phyloP scores from a whole-genome alignment of 495 filamentous ascomycete species.

The Extremus antarcticus region DNA sequence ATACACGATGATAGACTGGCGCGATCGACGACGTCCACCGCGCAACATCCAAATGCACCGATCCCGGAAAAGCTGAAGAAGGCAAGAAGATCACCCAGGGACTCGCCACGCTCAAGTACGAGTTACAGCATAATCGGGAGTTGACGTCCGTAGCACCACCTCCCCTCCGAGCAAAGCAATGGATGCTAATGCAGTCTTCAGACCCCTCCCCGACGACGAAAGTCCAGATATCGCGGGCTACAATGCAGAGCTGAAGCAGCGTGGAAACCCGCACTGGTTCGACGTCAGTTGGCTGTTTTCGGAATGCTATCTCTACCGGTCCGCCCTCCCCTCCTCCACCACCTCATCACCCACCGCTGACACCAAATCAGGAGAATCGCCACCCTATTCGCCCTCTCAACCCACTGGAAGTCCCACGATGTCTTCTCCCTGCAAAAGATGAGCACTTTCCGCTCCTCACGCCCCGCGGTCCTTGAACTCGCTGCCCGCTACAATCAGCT shows the following conservation, averaged over 20 bases:
- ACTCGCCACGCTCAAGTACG: constrained; percentile 81
- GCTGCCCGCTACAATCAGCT: constrained; percentile 63
- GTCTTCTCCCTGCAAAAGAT: constrained; percentile 87
- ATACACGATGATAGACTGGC: constrained; percentile 53
- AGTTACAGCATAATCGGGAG: constrained; percentile 79
- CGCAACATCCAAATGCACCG: constrained; percentile 48
- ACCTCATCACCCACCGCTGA: neutral
- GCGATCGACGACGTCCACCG: constrained; percentile 91
- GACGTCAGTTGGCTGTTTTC: constrained; percentile 75
- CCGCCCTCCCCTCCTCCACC: constrained; percentile 7
- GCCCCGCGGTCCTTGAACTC: constrained; percentile 81
- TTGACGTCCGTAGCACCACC: constrained; percentile 52
- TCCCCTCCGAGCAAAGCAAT: neutral
- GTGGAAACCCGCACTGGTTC: constrained; percentile 71
- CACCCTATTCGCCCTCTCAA: constrained; percentile 63
- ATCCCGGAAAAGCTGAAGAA: constrained; percentile 57
- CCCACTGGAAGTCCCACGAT: constrained; percentile 85
- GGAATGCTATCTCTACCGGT: constrained; percentile 93
- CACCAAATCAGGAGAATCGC: constrained; percentile 48
- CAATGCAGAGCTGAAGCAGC: constrained; percentile 70
- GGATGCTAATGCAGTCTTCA: constrained; percentile 27
- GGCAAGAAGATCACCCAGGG: constrained; percentile 77
- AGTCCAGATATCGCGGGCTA: constrained; percentile 66
- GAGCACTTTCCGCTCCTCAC: constrained; percentile 83
- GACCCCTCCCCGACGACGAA: constrained; percentile 74